phyloP scores from a whole-genome alignment of 2,329 filamentous ascomycete species.

The Escovopsis sp. region DNA sequence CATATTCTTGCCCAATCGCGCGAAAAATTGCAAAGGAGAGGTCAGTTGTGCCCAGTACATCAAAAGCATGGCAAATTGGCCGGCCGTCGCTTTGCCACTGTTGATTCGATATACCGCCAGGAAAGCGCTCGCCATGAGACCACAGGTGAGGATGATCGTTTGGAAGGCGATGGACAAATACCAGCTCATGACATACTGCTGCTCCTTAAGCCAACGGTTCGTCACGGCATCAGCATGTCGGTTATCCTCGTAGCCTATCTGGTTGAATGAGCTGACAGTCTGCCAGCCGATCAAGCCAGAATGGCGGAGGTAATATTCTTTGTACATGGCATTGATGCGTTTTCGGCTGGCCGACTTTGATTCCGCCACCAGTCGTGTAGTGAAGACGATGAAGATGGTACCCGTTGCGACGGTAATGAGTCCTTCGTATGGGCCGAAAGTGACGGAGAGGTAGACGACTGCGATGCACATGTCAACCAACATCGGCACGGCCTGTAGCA shows the following conservation, averaged over 20 bases:
- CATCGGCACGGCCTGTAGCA: slow-evolving; percentile 45
- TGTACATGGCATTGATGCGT: slow-evolving; percentile 37
- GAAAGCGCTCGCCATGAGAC: slow-evolving; percentile 50
- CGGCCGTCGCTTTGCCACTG: slow-evolving; percentile 42
- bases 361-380: slow-evolving; percentile 34
- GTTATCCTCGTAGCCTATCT: slow-evolving; percentile 40
- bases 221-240: slow-evolving; percentile 37
- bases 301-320: slow-evolving; percentile 40
- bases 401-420: slow-evolving; percentile 46
- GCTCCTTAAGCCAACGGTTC: slow-evolving; percentile 23
- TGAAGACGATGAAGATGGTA: slow-evolving; percentile 39
- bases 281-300: slow-evolving; percentile 44
- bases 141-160: slow-evolving; percentile 50
- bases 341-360: slow-evolving; percentile 35
- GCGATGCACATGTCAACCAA: slow-evolving; percentile 45
- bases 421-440: slow-evolving; percentile 46
- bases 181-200: slow-evolving; percentile 27
- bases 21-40: slow-evolving; percentile 56
- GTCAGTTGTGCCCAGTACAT: slow-evolving; percentile 65
- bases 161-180: slow-evolving; percentile 40
- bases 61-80: slow-evolving; percentile 55
- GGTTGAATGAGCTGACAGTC: slow-evolving; percentile 45
- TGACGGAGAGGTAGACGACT: slow-evolving; percentile 43
- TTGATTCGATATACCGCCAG: slow-evolving; percentile 52
- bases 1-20: slow-evolving; percentile 39